Conservation (phyloP, 1,139 yeast genomes). For the Kodamaea arcana region DNA sequence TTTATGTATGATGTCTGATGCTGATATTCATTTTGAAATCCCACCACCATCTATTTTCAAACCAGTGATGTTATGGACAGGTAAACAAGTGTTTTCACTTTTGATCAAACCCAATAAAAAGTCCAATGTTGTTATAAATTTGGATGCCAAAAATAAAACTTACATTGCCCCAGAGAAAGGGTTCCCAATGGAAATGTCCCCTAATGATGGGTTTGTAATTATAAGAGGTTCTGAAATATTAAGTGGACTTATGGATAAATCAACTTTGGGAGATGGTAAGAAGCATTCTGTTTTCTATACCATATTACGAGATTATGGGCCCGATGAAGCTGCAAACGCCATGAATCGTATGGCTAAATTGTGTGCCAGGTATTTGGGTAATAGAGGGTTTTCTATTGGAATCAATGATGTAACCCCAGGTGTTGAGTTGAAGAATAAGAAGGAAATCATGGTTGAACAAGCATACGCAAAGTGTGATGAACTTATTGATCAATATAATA, state of each 20-base stretch:
- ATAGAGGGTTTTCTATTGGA: slow-evolving; percentile 96
- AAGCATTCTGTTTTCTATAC: slow-evolving; percentile 96
- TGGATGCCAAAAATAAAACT: slow-evolving; percentile 93
- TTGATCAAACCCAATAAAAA: slow-evolving; percentile 76
- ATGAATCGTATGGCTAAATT: slow-evolving; percentile 99
- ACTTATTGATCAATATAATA: slow-evolving; percentile 70
- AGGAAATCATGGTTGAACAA: slow-evolving; percentile 84
- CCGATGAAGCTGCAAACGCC: slow-evolving; percentile 90
- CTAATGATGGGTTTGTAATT: slow-evolving; percentile 90
- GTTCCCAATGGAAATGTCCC: slow-evolving; percentile 90
- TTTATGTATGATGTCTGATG: slow-evolving; percentile 95
- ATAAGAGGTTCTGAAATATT: slow-evolving; percentile 86
- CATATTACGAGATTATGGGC: slow-evolving; percentile 90
- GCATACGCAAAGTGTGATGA: slow-evolving; percentile 94
- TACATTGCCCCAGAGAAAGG: slow-evolving; percentile 65
- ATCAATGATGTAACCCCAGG: slow-evolving; percentile 98
- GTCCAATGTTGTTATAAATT: slow-evolving; percentile 78
- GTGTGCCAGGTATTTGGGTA: slow-evolving; percentile 92
- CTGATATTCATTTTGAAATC: slow-evolving; percentile 76
- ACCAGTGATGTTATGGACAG: slow-evolving; percentile 92
- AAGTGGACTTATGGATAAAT: slow-evolving; percentile 96
- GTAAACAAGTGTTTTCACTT: slow-evolving; percentile 88
- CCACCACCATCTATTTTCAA: slow-evolving; percentile 95
- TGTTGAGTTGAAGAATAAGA: slow-evolving; percentile 63
- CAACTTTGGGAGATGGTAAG: slow-evolving; percentile 95